Base-by-base conservation (phyloP, 2,329 filamentous ascomycete species). In the Fragosphaeria purpurea region DNA sequence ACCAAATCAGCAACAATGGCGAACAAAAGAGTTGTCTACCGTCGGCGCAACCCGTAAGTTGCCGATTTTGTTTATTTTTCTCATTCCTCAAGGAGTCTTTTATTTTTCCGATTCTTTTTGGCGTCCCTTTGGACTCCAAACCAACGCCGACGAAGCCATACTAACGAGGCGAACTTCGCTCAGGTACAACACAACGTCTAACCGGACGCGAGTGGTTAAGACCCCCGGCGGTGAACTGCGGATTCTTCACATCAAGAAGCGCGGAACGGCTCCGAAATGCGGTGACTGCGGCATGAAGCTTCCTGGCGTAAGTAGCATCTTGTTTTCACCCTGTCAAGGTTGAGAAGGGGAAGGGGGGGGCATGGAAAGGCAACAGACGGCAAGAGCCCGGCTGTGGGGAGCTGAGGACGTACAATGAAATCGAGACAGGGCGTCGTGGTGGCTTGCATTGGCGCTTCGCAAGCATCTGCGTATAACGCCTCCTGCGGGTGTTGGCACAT, bases 211-310 rank as follows among this genome's bases (percentile, higher is more conserved):
- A 70, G 80, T 94, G 67, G 73, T 95, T 75, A 93, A 93, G 83
- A 98, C 93, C 62, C 93, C 94, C 63, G 94, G 93, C 73, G 93
- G 93, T 72, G 82, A 91, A 72, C 84, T 95, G 68, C 85, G 93
- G 72, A 85, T 95, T 70, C 86, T 97, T 65, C 91, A 98, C 85
- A 90, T 96, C 80, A 97, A 97, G 87, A 98, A 98, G 88, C 87
- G 85, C 73, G 93, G 90, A 65, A 95, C 89, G 71, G 86, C 90
- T 60, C 93, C 93, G 70, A 98, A 98, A 82, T 98, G 93, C 72
- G 88, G 94, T 82, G 93, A 98, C 82, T 98, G 94, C 70, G 93
- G 93, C 69, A 83, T 82, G 78, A 97, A 97, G 80, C 86, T 98
- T 67, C 83, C 88, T 70, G 93, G 93, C 74, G 90, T 98, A 88